Conservation (phyloP, 1,139 yeast species). For the Arxiozyma heterogenica region DNA sequence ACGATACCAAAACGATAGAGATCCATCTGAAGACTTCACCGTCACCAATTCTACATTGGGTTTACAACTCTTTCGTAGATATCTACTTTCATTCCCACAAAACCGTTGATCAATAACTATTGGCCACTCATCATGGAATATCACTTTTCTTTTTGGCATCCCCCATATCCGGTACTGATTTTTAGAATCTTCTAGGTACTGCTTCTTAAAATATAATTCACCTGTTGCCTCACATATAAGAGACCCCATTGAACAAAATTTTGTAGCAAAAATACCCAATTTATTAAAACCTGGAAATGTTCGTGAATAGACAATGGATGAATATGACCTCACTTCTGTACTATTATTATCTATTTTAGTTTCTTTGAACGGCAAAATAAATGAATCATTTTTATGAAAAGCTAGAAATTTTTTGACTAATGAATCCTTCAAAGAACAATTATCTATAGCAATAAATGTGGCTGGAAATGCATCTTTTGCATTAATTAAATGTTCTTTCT, state of each 20-base stretch:
- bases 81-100: slow-evolving; percentile 69
- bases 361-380: slow-evolving; percentile 20
- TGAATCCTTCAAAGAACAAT: slow-evolving; percentile 41
- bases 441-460: slow-evolving; percentile 39
- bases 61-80: slow-evolving; percentile 65
- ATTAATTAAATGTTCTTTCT: slow-evolving; percentile 27
- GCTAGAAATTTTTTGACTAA: slow-evolving; percentile 26
- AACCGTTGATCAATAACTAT: slow-evolving; percentile 70
- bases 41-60: slow-evolving; percentile 66
- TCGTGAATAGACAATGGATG: slow-evolving; percentile 29
- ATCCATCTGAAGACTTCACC: slow-evolving; percentile 36
- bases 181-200: slow-evolving; percentile 52
- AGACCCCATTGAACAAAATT: slow-evolving; percentile 38
- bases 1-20: slow-evolving; percentile 46
- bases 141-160: slow-evolving; percentile 71
- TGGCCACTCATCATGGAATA: slow-evolving; percentile 43
- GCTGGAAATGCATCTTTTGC: slow-evolving; percentile 42
- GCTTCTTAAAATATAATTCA: slow-evolving; percentile 54
- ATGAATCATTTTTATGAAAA: slow-evolving; percentile 26
- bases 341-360: slow-evolving; percentile 16
- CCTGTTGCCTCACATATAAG: slow-evolving; percentile 63
- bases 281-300: slow-evolving; percentile 62
- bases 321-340: slow-evolving; percentile 29
- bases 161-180: slow-evolving; percentile 83
- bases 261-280: slow-evolving; percentile 50